These are phyloP conservation scores for Brassica hybrid DNA, from an alignment of 441 rosid genomes.

Conservation along the genomic window DNA sequence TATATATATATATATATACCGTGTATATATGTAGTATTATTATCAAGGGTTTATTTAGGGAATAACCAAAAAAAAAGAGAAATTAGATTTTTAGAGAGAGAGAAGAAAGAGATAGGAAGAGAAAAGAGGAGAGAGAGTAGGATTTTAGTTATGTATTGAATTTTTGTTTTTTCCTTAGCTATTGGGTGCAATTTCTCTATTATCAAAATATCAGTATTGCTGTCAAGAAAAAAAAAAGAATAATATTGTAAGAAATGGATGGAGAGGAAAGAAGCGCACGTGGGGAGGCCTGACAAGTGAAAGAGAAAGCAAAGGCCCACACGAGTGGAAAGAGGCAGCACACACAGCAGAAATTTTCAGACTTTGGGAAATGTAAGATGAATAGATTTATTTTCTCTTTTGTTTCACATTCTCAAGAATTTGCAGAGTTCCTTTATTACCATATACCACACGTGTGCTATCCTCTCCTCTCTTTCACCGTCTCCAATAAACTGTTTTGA, in stretches of 20 bases:
- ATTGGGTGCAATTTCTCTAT: not conserved
- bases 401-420: slow-evolving; percentile 20
- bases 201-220: not conserved
- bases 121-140: too few species aligned
- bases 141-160: too few species aligned
- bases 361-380: slow-evolving; percentile 48
- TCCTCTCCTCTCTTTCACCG: slow-evolving; percentile 15
- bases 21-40: not conserved
- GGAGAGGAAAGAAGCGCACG: slow-evolving; percentile 43
- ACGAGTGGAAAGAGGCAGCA: slow-evolving; percentile 46
- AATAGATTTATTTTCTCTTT: not conserved
- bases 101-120: too few species aligned
- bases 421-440: slow-evolving; percentile 36
- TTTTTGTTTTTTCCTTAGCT: too few species aligned
- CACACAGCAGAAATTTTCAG: slow-evolving; percentile 16
- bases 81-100: too few species aligned
- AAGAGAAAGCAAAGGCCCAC: slow-evolving; percentile 44
- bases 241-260: slow-evolving; percentile 17
- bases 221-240: not conserved
- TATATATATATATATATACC: too few species aligned
- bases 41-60: not conserved
- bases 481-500: slow-evolving; percentile 20
- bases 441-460: slow-evolving; percentile 33
- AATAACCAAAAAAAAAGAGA: too few species aligned
- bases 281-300: slow-evolving; percentile 56